Base-by-base conservation (phyloP, 2,329 filamentous ascomycete genomes). In the Tolypocladium tropicale region DNA sequence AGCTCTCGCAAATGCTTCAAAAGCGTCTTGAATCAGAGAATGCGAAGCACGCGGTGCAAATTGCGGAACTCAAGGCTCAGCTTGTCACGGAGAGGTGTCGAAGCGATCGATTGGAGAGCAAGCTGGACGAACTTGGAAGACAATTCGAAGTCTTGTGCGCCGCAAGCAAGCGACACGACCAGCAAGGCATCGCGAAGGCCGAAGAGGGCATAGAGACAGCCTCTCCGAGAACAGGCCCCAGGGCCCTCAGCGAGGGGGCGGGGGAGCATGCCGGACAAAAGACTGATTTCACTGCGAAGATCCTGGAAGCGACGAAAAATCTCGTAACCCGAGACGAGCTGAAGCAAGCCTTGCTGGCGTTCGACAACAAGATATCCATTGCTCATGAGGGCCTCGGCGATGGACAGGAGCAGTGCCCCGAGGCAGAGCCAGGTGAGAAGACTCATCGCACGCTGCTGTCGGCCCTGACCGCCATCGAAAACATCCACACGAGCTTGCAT, bases 81-180 rank as follows among this genome's bases (percentile, higher is more conserved):
- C 46, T 60, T 14, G 32, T 39, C 3, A 18, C 12, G 2, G 55
- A 62, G 48, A 55, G 48, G 23, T 34, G 52, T 21, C 53, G 53
- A 41, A 58, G 52, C 33, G 58, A 61, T 6, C 54, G 41, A 10
- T 59, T 73, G 7, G 63, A 67, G 43, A 56, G 57, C 10, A 64
- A 62, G 33, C 55, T 67, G 9, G 63, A 68, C 10, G 59, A 67
- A 2, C 39, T 62, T 46, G 54, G 54, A 16, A 33, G 55, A 16
- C 58, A 36, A 21, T 32, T 58, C 16, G 61, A 32, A 21, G 25
- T 11, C 30, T 14, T n/a, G 28, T 4, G n/a, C 12, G 25, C 41
- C 7, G 33, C 48, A 9, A 43, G 30, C 36, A 6, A 25, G 23
- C n/a, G 18, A 50, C 41, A 12, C 6, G 25, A n/a, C 16, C 32